Evolutionary conservation across 441 rosid genomes (phyloP).

Genomic region (Pelargonium australe): DNA sequence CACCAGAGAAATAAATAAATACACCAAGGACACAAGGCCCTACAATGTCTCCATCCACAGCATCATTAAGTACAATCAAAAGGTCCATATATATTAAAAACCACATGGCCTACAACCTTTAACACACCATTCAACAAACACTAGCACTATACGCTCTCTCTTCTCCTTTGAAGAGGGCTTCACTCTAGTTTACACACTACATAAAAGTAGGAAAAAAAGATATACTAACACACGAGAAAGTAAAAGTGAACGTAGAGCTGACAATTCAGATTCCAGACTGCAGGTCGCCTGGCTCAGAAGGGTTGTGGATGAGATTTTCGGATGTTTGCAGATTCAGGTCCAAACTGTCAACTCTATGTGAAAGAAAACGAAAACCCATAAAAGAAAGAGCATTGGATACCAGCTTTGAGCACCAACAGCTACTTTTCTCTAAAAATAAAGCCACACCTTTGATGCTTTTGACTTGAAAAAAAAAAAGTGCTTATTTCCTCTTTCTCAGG

Average conservation of each 20-base stretch:
- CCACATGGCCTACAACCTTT: constrained; percentile 10
- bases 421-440: constrained; percentile 14
- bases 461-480: neutral
- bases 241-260: too few species aligned
- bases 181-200: constrained; percentile 25
- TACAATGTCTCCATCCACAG: too few species aligned
- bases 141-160: constrained; percentile 44
- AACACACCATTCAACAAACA: constrained; percentile 4
- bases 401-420: constrained; percentile 25
- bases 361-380: neutral
- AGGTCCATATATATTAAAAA: constrained; percentile 13
- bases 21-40: too few species aligned
- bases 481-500: neutral
- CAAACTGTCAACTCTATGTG: too few species aligned
- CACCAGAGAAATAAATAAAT: too few species aligned
- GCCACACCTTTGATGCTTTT: neutral
- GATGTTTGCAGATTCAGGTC: too few species aligned
- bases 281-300: too few species aligned
- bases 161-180: constrained; percentile 76
- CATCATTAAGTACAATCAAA: neutral
- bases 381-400: constrained; percentile 34
- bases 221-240: too few species aligned
- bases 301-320: too few species aligned
- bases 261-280: too few species aligned
- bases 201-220: neutral